phyloP scores from a whole-genome alignment of 2,329 filamentous ascomycete species.

The Colletotrichum salicis region DNA sequence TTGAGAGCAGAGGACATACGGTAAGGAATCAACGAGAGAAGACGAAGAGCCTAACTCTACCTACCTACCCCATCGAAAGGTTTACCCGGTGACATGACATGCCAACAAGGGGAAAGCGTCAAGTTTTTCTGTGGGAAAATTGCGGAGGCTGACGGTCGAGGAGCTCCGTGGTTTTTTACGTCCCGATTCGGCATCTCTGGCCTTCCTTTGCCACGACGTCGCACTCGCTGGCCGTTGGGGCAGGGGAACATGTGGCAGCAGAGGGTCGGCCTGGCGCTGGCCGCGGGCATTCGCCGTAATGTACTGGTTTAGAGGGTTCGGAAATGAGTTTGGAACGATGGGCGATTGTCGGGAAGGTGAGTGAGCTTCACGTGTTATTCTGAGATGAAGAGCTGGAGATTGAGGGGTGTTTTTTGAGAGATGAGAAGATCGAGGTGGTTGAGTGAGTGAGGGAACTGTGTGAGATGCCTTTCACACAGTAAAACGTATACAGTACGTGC shows the following conservation, averaged over 20 bases:
- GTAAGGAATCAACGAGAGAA: background rate
- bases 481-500: background rate
- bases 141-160: constrained; percentile 27
- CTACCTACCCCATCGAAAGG: background rate
- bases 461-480: background rate
- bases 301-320: background rate
- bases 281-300: background rate
- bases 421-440: background rate
- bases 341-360: background rate
- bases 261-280: background rate
- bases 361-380: background rate
- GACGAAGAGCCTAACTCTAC: background rate
- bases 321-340: constrained; percentile 2
- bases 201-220: constrained; percentile 20
- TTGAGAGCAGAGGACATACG: background rate
- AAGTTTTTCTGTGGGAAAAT: background rate
- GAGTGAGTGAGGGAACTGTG: background rate
- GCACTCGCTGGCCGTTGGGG: constrained; percentile 1
- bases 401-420: background rate
- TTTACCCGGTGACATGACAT: constrained; percentile 17
- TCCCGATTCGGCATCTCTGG: constrained; percentile 33
- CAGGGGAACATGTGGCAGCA: background rate
- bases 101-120: constrained; percentile 18
- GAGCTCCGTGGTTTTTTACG: constrained; percentile 33
- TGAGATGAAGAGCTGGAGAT: background rate